These are phyloP conservation scores for Botrytis fabae DNA, from an alignment of 2,329 filamentous ascomycete genomes.

Conservation along the genomic window DNA sequence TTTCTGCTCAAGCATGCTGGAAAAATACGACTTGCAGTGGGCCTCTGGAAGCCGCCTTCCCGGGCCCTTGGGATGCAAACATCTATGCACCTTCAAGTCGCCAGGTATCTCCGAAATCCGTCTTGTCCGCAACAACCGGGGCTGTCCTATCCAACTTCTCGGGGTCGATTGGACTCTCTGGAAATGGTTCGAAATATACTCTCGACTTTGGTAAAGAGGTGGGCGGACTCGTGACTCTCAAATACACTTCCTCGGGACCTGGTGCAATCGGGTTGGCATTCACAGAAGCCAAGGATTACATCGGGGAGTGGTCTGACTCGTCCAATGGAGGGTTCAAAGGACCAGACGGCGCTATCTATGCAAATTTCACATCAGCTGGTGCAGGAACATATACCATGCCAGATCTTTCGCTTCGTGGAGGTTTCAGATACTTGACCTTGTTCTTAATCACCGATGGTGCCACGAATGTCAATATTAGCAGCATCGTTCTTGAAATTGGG, in stretches of 20 bases:
- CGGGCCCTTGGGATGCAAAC: slow-evolving; percentile 58
- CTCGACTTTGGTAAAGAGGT: slow-evolving; percentile 62
- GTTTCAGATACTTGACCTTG: slow-evolving; percentile 54
- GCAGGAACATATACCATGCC: slow-evolving; percentile 47
- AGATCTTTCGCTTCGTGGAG: slow-evolving; percentile 49
- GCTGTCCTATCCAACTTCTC: slow-evolving; percentile 34
- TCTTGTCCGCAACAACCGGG: slow-evolving; percentile 43
- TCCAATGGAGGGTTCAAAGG: slow-evolving; percentile 51
- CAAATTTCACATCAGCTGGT: slow-evolving; percentile 42
- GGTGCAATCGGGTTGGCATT: slow-evolving; percentile 50
- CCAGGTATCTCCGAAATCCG: slow-evolving; percentile 49
- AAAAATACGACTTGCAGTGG: slow-evolving; percentile 54
- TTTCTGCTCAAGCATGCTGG: slow-evolving; percentile 49
- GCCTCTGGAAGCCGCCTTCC: slow-evolving; percentile 51
- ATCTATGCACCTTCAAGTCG: slow-evolving; percentile 57
- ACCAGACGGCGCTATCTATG: slow-evolving; percentile 51
- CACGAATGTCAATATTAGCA: slow-evolving; percentile 35
- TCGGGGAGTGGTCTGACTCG: slow-evolving; percentile 50
- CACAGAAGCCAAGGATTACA: slow-evolving; percentile 50
- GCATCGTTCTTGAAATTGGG: slow-evolving; percentile 42
- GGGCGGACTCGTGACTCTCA: slow-evolving; percentile 51
- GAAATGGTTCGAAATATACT: slow-evolving; percentile 53
- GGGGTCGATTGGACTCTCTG: slow-evolving; percentile 26
- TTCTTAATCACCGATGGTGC: slow-evolving; percentile 44
- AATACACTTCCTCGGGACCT: slow-evolving; percentile 41